A percentile compares a stretch with the other conserved stretches of the same genome.
Evolutionary conservation across 371 early-diverging fungal genomes (phyloP).

Genomic region (Mucor plumbeus): DNA sequence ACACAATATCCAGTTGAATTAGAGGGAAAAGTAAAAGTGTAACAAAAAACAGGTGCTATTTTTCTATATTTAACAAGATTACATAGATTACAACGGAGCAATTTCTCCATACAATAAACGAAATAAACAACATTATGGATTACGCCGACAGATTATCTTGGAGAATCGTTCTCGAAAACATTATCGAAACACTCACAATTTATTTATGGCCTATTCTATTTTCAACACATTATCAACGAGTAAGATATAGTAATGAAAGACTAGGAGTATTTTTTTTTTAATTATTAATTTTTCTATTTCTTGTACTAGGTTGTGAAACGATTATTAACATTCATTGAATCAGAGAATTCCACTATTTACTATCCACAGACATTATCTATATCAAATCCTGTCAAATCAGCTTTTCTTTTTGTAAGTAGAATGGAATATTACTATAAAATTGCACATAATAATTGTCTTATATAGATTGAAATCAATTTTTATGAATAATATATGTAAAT

Average conservation of each 20-base stretch:
- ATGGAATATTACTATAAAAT: background rate
- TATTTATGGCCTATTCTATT: constrained; percentile 54
- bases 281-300: background rate
- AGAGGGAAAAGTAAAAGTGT: constrained; percentile 42
- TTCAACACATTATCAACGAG: constrained; percentile 54
- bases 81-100: constrained; percentile 40
- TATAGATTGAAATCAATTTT: constrained; percentile 38
- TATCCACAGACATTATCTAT: constrained; percentile 42
- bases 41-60: constrained; percentile 1
- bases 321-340: constrained; percentile 45
- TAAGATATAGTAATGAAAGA: constrained; percentile 14
- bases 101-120: constrained; percentile 44
- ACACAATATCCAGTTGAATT: constrained; percentile 47
- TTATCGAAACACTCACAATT: constrained; percentile 51
- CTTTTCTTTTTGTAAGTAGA: constrained; percentile 55
- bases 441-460: background rate
- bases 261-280: background rate
- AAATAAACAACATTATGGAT: constrained; percentile 44
- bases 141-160: constrained; percentile 50
- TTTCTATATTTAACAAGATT: constrained; percentile 2
- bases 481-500: constrained; percentile 15
- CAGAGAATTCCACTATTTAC: constrained; percentile 46
- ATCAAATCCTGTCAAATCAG: constrained; percentile 50
- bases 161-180: constrained; percentile 47
- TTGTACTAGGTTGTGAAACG: constrained; percentile 38